Percentiles rank a stretch among this genome's conserved stretches.
Evolutionary conservation across 345 rosid species (phyloP).

Genomic region (Acer yangbiense): DNA sequence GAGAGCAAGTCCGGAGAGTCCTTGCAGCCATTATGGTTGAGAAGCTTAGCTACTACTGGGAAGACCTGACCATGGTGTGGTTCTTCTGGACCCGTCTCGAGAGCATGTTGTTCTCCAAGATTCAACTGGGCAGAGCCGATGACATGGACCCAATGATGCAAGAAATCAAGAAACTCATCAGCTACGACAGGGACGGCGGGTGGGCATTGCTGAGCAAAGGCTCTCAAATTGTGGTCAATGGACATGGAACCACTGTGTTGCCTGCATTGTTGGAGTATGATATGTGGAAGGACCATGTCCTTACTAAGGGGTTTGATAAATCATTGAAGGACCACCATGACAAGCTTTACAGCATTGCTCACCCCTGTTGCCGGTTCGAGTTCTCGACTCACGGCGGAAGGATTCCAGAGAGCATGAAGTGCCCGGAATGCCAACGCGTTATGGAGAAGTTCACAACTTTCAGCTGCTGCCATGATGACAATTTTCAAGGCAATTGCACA

Average conservation of each 20-base stretch:
- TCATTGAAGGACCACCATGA: slow-evolving; percentile 65
- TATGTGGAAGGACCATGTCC: slow-evolving; percentile 59
- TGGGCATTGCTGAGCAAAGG: slow-evolving; percentile 86
- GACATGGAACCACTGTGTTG: slow-evolving; percentile 54
- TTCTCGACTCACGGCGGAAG: slow-evolving; percentile 56
- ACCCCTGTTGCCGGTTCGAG: slow-evolving; percentile 75
- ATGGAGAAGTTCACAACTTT: slow-evolving; percentile 77
- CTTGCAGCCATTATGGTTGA: slow-evolving; percentile 39
- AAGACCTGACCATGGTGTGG: slow-evolving; percentile 74
- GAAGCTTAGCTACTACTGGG: slow-evolving; percentile 64
- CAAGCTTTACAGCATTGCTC: slow-evolving; percentile 42
- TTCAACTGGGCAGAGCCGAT: slow-evolving; percentile 70
- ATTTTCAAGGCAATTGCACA: not conserved
- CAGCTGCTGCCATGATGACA: slow-evolving; percentile 79
- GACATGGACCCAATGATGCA: slow-evolving; percentile 66
- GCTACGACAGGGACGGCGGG: slow-evolving; percentile 78
- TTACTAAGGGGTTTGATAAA: slow-evolving; percentile 53
- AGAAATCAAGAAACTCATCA: slow-evolving; percentile 78
- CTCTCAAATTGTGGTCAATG: slow-evolving; percentile 51
- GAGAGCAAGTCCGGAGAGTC: slow-evolving; percentile 56
- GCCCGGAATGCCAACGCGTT: slow-evolving; percentile 71
- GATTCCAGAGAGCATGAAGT: slow-evolving; percentile 66
- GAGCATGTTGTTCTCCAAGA: slow-evolving; percentile 88
- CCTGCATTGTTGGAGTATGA: slow-evolving; percentile 60
- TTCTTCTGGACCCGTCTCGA: slow-evolving; percentile 92